Percentiles rank a stretch among this genome's conserved stretches.
phyloP scores from a whole-genome alignment of 371 early-diverging fungal species.

The Fennellomyces sp. region DNA sequence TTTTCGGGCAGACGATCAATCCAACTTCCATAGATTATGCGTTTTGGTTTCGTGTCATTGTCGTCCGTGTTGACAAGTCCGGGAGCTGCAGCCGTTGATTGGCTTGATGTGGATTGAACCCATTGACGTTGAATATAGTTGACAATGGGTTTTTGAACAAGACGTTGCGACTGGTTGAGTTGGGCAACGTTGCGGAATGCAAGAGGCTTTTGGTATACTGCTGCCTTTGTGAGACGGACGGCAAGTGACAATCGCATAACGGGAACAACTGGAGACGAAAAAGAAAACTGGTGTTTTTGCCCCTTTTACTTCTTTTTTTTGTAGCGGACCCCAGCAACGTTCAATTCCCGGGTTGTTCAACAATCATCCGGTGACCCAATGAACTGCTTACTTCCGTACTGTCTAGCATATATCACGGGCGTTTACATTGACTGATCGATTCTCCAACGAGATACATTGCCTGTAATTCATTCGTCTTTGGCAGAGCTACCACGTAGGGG shows the following conservation, averaged over 20 bases:
- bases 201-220: background rate
- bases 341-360: too few species aligned
- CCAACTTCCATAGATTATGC: constrained; percentile 36
- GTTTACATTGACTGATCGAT: too few species aligned
- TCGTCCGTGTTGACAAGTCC: background rate
- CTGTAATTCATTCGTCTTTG: too few species aligned
- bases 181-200: background rate
- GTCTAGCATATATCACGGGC: too few species aligned
- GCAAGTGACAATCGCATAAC: background rate
- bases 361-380: too few species aligned
- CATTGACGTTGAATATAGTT: constrained; percentile 3
- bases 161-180: background rate
- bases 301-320: too few species aligned
- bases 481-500: too few species aligned
- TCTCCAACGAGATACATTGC: too few species aligned
- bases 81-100: background rate
- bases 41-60: background rate
- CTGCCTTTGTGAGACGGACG: background rate
- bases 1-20: constrained; percentile 45
- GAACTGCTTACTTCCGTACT: too few species aligned
- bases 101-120: background rate
- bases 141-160: background rate
- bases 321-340: too few species aligned
- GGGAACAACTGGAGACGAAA: background rate
- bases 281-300: too few species aligned